These are phyloP conservation scores for Mycena citricolor DNA, from an alignment of 1,284 basidiomycete genomes.

Conservation along the genomic window DNA sequence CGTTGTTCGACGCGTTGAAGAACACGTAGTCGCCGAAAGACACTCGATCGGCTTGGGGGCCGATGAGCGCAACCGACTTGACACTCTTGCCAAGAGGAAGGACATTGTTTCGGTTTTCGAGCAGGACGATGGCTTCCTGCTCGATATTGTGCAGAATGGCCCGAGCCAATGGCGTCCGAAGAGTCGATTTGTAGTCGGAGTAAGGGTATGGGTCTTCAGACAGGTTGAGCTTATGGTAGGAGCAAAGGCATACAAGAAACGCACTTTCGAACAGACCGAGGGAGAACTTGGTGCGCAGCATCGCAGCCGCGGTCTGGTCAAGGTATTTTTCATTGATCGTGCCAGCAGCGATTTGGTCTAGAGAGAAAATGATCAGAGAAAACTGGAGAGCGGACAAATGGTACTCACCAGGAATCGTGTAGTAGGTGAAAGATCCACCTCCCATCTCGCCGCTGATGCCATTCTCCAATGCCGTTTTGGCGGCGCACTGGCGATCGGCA, in stretches of 20 bases:
- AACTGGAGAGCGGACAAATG: background rate
- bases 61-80: conserved; percentile 59
- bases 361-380: background rate
- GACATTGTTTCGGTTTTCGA: conserved; percentile 55
- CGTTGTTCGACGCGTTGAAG: conserved; percentile 61
- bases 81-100: conserved; percentile 55
- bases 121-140: conserved; percentile 58
- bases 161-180: conserved; percentile 54
- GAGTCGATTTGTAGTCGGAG: conserved; percentile 51
- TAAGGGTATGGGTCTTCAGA: conserved; percentile 64
- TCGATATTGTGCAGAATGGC: conserved; percentile 55
- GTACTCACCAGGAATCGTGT: conserved; percentile 54
- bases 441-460: conserved; percentile 69
- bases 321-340: conserved; percentile 48
- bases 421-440: conserved; percentile 61
- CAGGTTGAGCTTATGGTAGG: conserved; percentile 1
- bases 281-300: conserved; percentile 47
- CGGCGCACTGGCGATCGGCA: conserved; percentile 60
- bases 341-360: conserved; percentile 55
- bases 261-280: conserved; percentile 67
- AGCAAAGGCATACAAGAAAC: conserved; percentile 17
- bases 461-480: conserved; percentile 56
- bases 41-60: conserved; percentile 62
- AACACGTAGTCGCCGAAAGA: conserved; percentile 73
- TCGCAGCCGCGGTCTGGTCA: conserved; percentile 40